Percentiles rank a stretch among this genome's conserved stretches.
phyloP scores from a whole-genome alignment of 1,139 yeast species.

The Blastobotrys niveus region DNA sequence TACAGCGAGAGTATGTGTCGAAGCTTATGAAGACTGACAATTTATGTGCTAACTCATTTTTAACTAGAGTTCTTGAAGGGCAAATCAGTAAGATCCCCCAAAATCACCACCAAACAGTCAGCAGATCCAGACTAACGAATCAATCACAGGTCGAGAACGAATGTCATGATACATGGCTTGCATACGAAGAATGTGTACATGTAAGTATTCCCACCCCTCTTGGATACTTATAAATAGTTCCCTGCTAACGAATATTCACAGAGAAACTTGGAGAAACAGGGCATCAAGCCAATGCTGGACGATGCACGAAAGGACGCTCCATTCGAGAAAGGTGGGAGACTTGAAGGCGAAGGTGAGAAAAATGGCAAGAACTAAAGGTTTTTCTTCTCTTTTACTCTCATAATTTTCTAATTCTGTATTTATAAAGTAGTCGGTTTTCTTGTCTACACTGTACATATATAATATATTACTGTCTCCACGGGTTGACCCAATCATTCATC shows the following conservation, averaged over 20 bases:
- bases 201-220: conserved; percentile 32
- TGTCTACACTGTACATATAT: too few relatives aligned
- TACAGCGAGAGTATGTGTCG: conserved; percentile 65
- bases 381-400: background rate
- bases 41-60: conserved; percentile 11
- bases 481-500: too few relatives aligned
- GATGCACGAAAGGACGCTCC: conserved; percentile 92
- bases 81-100: conserved; percentile 38
- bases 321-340: conserved; percentile 58
- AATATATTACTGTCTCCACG: too few relatives aligned
- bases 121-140: conserved; percentile 6
- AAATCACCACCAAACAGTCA: background rate
- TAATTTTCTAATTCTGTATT: background rate
- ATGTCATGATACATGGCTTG: conserved; percentile 84
- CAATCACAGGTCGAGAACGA: conserved; percentile 49
- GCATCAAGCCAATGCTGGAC: conserved; percentile 77
- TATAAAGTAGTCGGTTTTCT: too few relatives aligned
- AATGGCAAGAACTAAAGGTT: background rate
- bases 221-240: background rate
- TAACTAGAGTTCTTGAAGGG: conserved; percentile 56
- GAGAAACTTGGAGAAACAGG: conserved; percentile 62
- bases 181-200: conserved; percentile 80
- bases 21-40: too few relatives aligned
- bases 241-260: conserved; percentile 17
- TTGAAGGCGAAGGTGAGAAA: conserved; percentile 23